Percentiles rank a stretch among this genome's conserved stretches.
Conservation (phyloP, 331 rosid species). For the Rosa hybrid region DNA sequence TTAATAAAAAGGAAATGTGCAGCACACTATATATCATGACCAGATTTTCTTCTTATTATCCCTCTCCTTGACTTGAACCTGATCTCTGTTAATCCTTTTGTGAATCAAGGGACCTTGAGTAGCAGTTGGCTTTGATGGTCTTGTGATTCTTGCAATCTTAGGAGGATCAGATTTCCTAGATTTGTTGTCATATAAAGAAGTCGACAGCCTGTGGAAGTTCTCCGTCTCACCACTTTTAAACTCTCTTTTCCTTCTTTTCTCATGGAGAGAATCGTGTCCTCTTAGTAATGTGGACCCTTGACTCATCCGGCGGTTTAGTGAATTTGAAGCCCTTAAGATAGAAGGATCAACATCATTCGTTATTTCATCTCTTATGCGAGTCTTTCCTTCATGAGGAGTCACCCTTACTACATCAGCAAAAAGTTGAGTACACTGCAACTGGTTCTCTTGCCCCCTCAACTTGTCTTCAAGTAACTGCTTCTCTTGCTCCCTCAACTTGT, state of each 20-base stretch:
- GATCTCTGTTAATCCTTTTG: conserved; percentile 66
- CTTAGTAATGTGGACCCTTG: conserved; percentile 49
- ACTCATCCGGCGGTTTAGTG: conserved; percentile 41
- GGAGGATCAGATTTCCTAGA: conserved; percentile 85
- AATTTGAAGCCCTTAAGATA: conserved; percentile 57
- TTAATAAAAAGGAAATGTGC: not conserved
- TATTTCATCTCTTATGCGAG: conserved; percentile 37
- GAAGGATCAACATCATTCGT: conserved; percentile 51
- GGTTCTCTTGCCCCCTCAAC: conserved; percentile 49
- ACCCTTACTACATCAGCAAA: conserved; percentile 45
- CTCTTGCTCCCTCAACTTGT: conserved; percentile 34
- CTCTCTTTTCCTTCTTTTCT: conserved; percentile 59
- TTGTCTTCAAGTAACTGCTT: conserved; percentile 26
- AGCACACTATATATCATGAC: conserved; percentile 47
- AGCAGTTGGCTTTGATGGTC: conserved; percentile 51
- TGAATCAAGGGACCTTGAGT: conserved; percentile 59
- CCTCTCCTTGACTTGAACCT: conserved; percentile 60
- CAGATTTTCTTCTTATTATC: conserved; percentile 74
- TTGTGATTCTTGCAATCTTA: conserved; percentile 47
- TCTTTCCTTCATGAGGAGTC: conserved; percentile 49
- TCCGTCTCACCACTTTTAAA: conserved; percentile 65
- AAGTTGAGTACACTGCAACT: conserved; percentile 41
- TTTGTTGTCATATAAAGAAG: conserved; percentile 43
- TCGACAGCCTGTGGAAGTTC: conserved; percentile 38
- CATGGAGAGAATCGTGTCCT: conserved; percentile 53